Evolutionary conservation across 225 moss, liverwort and hornwort genomes (phyloP).

Genomic region (Straminergon stramineum): DNA sequence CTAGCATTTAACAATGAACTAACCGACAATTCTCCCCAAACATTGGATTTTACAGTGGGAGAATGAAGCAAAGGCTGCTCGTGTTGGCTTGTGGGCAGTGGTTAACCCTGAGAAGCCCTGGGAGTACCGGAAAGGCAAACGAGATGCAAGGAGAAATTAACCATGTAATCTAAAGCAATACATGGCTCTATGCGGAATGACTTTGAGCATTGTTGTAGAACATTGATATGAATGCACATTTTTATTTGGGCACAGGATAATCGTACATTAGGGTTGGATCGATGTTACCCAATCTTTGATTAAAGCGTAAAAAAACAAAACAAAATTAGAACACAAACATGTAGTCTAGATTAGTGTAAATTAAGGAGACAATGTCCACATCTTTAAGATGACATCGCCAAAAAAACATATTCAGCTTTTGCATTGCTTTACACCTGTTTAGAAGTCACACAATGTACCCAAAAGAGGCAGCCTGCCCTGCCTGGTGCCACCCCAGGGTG

Average conservation of each 20-base stretch:
- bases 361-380: no score
- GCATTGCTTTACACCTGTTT: neutral
- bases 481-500: no score
- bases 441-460: neutral
- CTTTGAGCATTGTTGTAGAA: neutral
- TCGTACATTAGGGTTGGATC: neutral
- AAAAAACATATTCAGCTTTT: no score
- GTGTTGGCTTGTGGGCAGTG: conserved; percentile 44
- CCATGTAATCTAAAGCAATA: rapidly evolving
- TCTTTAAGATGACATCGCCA: neutral
- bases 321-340: neutral
- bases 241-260: neutral
- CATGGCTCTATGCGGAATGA: no score
- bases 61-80: conserved; percentile 25
- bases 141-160: neutral
- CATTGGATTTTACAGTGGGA: conserved; percentile 17
- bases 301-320: neutral
- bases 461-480: no score
- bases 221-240: neutral
- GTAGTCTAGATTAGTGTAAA: no score
- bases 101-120: conserved; percentile 40
- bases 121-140: conserved; percentile 38
- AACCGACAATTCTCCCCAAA: rapidly evolving
- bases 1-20: neutral
- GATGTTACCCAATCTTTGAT: neutral